Conservation (phyloP, 306 rosid species). For the Pterocarpus santalinus region DNA sequence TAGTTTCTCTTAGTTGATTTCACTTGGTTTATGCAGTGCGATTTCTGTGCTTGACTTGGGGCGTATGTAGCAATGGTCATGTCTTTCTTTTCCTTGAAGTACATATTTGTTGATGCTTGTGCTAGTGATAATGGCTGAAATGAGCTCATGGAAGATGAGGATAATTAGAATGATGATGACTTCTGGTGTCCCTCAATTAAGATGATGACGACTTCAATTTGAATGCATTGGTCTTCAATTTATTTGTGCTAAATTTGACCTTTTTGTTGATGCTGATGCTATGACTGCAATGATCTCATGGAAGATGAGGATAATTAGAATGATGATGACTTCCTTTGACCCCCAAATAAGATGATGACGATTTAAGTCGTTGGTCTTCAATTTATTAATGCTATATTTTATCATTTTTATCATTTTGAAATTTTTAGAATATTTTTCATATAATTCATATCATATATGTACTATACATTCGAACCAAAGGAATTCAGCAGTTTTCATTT, state of each 20-base stretch:
- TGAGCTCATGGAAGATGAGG: neutral
- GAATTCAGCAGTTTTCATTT: constrained; percentile 5
- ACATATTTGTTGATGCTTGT: constrained; percentile 30
- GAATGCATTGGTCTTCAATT: neutral
- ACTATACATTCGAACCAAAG: neutral
- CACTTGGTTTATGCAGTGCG: neutral
- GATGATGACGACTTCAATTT: neutral
- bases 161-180: neutral
- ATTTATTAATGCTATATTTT: constrained; percentile 21
- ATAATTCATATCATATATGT: neutral
- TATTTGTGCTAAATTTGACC: neutral
- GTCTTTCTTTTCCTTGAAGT: neutral
- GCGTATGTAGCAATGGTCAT: neutral
- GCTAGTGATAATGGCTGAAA: neutral
- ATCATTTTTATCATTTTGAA: constrained; percentile 20
- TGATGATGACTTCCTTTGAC: neutral
- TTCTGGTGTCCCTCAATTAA: neutral
- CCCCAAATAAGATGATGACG: neutral
- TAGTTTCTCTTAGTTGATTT: constrained; percentile 30
- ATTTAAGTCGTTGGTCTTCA: constrained; percentile 12
- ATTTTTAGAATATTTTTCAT: neutral
- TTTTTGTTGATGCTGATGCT: constrained; percentile 30
- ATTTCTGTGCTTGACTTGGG: neutral
- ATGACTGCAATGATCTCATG: neutral
- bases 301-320: constrained; percentile 28